phyloP scores from a whole-genome alignment of 345 rosid species.

The Kandelia obovata region DNA sequence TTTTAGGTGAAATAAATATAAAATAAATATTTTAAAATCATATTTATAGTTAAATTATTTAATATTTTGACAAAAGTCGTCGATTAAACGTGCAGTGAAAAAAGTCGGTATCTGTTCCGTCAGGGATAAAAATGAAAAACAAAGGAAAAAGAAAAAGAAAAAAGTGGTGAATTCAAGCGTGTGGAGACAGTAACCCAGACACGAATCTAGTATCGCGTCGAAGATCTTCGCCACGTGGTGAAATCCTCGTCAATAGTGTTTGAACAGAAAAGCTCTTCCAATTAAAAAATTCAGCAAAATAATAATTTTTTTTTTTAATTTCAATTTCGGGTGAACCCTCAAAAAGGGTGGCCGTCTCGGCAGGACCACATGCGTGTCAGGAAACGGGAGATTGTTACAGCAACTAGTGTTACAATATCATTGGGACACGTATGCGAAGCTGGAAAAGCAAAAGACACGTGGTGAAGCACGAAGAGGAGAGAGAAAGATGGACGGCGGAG shows the following conservation, averaged over 20 bases:
- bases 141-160: too few species aligned
- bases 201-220: conserved; percentile 33
- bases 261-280: not conserved
- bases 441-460: conserved; percentile 39
- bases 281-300: not conserved
- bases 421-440: conserved; percentile 54
- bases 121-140: too few species aligned
- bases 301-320: too few species aligned
- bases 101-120: too few species aligned
- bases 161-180: conserved; percentile 3
- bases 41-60: too few species aligned
- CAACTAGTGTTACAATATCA: conserved; percentile 26
- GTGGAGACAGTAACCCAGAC: conserved; percentile 11
- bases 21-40: too few species aligned
- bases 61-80: too few species aligned
- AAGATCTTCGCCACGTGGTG: conserved; percentile 46
- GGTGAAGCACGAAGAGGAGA: conserved; percentile 16
- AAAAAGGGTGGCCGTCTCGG: not conserved
- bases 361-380: conserved; percentile 85
- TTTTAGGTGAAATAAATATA: too few species aligned
- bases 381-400: conserved; percentile 30
- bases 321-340: too few species aligned
- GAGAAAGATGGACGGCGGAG: conserved; percentile 48
- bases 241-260: conserved; percentile 9
- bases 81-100: too few species aligned